Percentiles rank a stretch among this genome's conserved stretches.
Conservation (phyloP, 129 eudicot species). For the Chrysanthemum makinoi region DNA sequence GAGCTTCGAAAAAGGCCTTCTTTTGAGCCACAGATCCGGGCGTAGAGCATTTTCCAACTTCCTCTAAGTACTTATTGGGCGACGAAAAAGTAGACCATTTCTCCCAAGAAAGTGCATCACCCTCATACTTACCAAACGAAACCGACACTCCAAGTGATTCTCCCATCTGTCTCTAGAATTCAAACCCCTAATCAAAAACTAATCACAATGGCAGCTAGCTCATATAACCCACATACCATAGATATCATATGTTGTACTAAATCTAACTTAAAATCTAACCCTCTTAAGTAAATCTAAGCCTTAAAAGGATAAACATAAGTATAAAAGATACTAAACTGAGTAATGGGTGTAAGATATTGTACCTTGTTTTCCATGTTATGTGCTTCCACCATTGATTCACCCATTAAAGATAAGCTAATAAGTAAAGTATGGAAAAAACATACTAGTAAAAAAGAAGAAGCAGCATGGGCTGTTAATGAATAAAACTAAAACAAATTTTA, state of each 20-base stretch:
- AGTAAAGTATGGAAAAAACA: neutral
- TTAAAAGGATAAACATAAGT: conserved; percentile 19
- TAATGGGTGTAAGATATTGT: conserved; percentile 26
- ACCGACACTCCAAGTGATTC: conserved; percentile 68
- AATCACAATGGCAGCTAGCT: neutral
- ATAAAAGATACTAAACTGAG: conserved; percentile 12
- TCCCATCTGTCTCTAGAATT: conserved; percentile 61
- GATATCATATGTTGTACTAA: too few species aligned
- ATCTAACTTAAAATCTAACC: conserved; percentile 10
- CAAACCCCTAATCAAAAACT: neutral
- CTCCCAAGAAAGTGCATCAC: conserved; percentile 95
- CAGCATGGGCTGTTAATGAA: conserved; percentile 36
- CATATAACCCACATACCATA: too few species aligned
- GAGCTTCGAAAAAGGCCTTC: conserved; percentile 70
- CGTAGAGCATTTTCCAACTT: neutral
- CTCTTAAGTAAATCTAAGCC: conserved; percentile 1
- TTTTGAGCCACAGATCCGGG: conserved; percentile 98
- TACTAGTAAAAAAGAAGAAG: conserved; percentile 17
- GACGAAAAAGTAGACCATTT: conserved; percentile 57
- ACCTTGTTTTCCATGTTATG: conserved; percentile 53
- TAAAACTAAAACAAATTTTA: conserved; percentile 3
- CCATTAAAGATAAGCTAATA: conserved; percentile 27
- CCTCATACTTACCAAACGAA: conserved; percentile 89
- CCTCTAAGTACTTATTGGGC: conserved; percentile 12
- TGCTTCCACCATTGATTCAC: conserved; percentile 57